phyloP scores from a whole-genome alignment of 768 basidiomycete species.

The Russula earlei region DNA sequence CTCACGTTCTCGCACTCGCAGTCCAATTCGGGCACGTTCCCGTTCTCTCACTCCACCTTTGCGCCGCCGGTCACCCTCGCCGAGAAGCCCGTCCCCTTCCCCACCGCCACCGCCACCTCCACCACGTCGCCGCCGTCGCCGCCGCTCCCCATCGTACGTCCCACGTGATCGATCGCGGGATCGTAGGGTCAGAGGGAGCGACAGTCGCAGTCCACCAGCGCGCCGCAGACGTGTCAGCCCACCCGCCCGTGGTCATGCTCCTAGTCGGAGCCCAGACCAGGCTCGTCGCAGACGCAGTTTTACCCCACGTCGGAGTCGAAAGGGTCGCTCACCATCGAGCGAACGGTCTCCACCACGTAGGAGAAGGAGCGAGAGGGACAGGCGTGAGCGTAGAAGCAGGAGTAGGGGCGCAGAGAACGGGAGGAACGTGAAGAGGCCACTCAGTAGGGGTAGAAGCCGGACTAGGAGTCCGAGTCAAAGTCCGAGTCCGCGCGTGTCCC shows the following conservation, averaged over 20 bases:
- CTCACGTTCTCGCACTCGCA: conserved; percentile 23
- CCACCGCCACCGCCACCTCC: conserved; percentile 22
- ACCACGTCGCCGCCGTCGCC: conserved; percentile 40
- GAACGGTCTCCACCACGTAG: conserved; percentile 26
- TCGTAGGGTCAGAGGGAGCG: conserved; percentile 22
- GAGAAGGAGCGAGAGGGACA: conserved; percentile 7
- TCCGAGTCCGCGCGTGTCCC: conserved; percentile 11
- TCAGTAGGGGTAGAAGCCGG: conserved; percentile 12
- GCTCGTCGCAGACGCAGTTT: conserved; percentile 37
- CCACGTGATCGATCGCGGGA: conserved; percentile 31
- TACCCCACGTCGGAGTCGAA: conserved; percentile 27
- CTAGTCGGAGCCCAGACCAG: conserved; percentile 27
- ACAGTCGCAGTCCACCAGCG: conserved; percentile 48
- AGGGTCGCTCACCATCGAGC: conserved; percentile 26
- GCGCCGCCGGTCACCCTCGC: conserved; percentile 22
- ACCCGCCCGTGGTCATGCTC: conserved; percentile 26
- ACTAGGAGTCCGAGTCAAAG: conserved; percentile 10
- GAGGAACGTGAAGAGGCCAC: neutral
- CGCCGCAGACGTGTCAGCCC: conserved; percentile 26
- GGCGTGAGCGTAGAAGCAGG: conserved; percentile 8
- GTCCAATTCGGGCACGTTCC: conserved; percentile 19
- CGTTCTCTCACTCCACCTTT: conserved; percentile 11
- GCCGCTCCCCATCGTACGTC: conserved; percentile 40
- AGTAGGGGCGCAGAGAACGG: conserved; percentile 12
- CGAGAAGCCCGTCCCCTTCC: conserved; percentile 17